Conservation (phyloP, 2,329 filamentous ascomycete genomes). For the Penicillium frequentans region DNA sequence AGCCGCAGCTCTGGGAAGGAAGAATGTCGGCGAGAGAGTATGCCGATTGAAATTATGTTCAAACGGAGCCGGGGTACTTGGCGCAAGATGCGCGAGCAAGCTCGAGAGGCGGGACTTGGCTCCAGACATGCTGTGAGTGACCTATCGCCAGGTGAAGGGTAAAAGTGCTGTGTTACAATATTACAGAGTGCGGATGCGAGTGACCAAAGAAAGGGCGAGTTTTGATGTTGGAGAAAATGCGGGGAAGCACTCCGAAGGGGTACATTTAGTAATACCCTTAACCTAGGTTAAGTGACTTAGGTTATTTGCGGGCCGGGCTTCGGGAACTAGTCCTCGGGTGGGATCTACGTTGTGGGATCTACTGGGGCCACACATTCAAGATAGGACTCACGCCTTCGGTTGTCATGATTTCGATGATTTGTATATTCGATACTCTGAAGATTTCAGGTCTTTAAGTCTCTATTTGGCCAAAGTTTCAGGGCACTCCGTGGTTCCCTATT, state of each 20-base stretch:
- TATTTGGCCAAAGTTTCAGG: not conserved
- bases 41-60: constrained; percentile 43
- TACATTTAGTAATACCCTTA: not conserved
- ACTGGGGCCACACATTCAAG: not conserved
- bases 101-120: constrained; percentile 29
- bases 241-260: constrained; percentile 7
- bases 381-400: not conserved
- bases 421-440: no score
- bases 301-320: constrained; percentile 13
- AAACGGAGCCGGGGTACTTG: constrained; percentile 15
- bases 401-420: not conserved
- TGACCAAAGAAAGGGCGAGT: not conserved
- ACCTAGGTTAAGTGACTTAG: constrained; percentile 20
- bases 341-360: not conserved
- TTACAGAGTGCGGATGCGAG: not conserved
- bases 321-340: constrained; percentile 3
- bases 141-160: not conserved
- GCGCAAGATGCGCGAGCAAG: constrained; percentile 29
- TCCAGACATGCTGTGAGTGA: constrained; percentile 18
- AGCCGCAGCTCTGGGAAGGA: constrained; percentile 78
- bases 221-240: constrained; percentile 19
- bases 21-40: constrained; percentile 81
- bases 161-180: not conserved
- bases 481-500: not conserved
- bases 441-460: not conserved